Evolutionary conservation across 805 yeast genomes (phyloP), one percentile per base, ranked within the genome.

Genomic region (Brettanomyces nanus): DNA sequence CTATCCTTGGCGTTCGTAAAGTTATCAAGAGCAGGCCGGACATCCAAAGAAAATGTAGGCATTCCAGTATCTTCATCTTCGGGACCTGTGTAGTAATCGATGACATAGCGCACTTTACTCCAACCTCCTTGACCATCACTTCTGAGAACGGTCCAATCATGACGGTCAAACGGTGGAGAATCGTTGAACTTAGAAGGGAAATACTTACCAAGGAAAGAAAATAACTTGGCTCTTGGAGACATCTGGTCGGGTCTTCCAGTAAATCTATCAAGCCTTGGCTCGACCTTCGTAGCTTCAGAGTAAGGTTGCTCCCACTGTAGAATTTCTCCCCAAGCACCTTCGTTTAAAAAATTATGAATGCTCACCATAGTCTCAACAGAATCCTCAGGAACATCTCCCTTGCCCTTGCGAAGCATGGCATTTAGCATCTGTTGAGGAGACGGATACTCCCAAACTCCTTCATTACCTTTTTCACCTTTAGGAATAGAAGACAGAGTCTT

Each of bases 401-500:
- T 90, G 17, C 96, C 95, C 64, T 92, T 92, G 46, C 90, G 77
- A 20, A 87, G 65, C 97, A 92, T 90, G 10, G 99, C 99, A 53
- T 90, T 89, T 47, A 87, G 78, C 99, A 92, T 92, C 58, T 92
- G 99, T 62, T 92, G 98, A 1, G 99, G 98, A 2, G 96, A 85
- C 2, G 99, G 99, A 56, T 92, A 92, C 62, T 92, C 98, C 99
- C 99, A 92, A 34, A 80, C 76, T 2, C 95, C 95, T 43, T 76
- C 77, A 7, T 65, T 68, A 2, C 64, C 67, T 11, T 56, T 54
- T 21, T 67, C 73, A 21, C 97, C 97, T 45, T 85, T 73, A 17
- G 98, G 98, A 37, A 92, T 92, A 2, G 85, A 63, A 13, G 95
- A 85, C 28, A 79, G 59, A 2, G 95, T 82, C 49, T 96, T 75